Evolutionary conservation across 2,329 filamentous ascomycete genomes (phyloP), one percentile per base, ranked within the genome.

Genomic region (Colletotrichum noveboracense): DNA sequence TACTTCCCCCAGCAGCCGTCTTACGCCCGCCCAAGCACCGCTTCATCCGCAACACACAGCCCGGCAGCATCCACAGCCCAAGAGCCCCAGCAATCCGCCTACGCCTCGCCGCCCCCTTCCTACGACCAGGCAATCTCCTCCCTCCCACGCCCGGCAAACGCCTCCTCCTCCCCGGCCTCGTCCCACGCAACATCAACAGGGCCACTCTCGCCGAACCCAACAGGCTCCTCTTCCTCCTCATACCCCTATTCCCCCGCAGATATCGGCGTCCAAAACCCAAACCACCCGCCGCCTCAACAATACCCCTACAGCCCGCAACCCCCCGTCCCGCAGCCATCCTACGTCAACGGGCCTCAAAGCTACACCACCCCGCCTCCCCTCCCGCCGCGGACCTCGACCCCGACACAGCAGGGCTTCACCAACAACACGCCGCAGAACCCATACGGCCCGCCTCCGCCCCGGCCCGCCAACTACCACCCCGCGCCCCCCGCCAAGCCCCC

Each of bases 1-100:
- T 76, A 75, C 58, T 76, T 76, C 34, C 66, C 67, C 4, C 75
- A 74, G 18, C 75, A 76, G 13, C 75, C 71, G 5, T 71, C 71
- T 1, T 76, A 76, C 60, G 75, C 67, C 26, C 61, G 28, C 6
- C 58, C 38, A 24, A 36, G 66, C n/a, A 16, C 48, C 3, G n/a
- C 36, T 8, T 28, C 32, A 3, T n/a, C 70, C 24, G 62, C 55
- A 7, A 48, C 65, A n/a, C 69, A 71, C n/a, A 75, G 62, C 52
- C 72, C 74, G 8, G 34, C 66, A 7, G 58, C 60, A 5, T 55
- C 64, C 58, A 62, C 32, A 32, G 21, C 38, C 12, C 73, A 75
- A 5, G 61, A 61, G 21, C 18, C 16, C 13, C 48, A 75, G 8
- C 72, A 75, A 58, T 18, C 18, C 68, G 24, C 21, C 61, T 70